Percentiles rank a stretch among this genome's conserved stretches.
These are phyloP conservation scores for Podaxis carcinomalis DNA, from an alignment of 768 basidiomycete species.

Conservation along the genomic window DNA sequence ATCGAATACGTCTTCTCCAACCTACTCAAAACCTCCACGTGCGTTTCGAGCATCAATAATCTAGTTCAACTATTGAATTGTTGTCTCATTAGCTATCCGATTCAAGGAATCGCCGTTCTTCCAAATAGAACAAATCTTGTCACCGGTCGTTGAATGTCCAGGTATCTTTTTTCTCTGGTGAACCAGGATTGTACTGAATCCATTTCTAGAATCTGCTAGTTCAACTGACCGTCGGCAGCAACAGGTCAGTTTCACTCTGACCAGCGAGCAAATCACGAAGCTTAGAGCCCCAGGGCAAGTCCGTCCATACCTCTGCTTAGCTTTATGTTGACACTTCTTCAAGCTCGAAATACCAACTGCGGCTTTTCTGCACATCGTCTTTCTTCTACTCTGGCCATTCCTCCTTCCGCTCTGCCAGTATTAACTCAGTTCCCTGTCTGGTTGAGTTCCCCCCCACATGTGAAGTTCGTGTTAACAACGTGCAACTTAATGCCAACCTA, in stretches of 20 bases:
- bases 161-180: slow-evolving; percentile 37
- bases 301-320: slow-evolving; percentile 5
- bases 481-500: slow-evolving; percentile 65
- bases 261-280: slow-evolving; percentile 57
- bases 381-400: slow-evolving; percentile 55
- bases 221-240: slow-evolving; percentile 74
- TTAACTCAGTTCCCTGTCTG: slow-evolving; percentile 53
- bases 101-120: slow-evolving; percentile 85
- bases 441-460: slow-evolving; percentile 91
- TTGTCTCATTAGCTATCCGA: slow-evolving; percentile 46
- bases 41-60: background rate
- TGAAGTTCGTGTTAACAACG: slow-evolving; percentile 83
- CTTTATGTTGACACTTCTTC: slow-evolving; percentile 2
- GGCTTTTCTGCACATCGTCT: slow-evolving; percentile 87
- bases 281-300: slow-evolving; percentile 53
- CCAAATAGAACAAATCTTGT: slow-evolving; percentile 59
- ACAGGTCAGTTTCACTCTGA: slow-evolving; percentile 59
- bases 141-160: slow-evolving; percentile 69
- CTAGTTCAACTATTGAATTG: slow-evolving; percentile 13
- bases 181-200: background rate
- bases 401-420: slow-evolving; percentile 40
- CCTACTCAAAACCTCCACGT: slow-evolving; percentile 29
- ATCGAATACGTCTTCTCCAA: slow-evolving; percentile 28
- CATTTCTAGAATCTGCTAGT: slow-evolving; percentile 62
- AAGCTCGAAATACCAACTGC: slow-evolving; percentile 73